phyloP scores from a whole-genome alignment of 768 basidiomycete species.

The Collybia nuda region DNA sequence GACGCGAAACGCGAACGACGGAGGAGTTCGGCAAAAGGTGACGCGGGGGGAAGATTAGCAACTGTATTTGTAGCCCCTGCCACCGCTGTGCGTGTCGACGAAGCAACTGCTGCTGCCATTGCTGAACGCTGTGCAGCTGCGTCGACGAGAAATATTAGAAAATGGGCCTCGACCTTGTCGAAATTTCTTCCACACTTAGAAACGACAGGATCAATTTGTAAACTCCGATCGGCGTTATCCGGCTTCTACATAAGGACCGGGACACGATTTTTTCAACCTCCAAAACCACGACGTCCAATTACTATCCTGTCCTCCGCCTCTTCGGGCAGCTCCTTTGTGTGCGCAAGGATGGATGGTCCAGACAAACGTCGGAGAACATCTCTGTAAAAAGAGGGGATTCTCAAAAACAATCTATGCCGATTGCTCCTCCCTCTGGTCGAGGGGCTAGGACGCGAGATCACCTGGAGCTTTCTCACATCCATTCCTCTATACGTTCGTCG shows the following conservation, averaged over 20 bases:
- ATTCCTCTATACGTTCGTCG: constrained; percentile 12
- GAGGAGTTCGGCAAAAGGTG: constrained; percentile 75
- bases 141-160: constrained; percentile 3
- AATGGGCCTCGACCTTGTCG: background rate
- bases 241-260: constrained; percentile 28
- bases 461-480: constrained; percentile 78
- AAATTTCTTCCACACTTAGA: background rate
- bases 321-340: constrained; percentile 30
- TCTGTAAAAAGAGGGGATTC: constrained; percentile 37
- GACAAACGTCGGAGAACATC: constrained; percentile 83
- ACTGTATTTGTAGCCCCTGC: constrained; percentile 5
- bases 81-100: constrained; percentile 6
- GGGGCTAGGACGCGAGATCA: constrained; percentile 90
- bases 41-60: constrained; percentile 39
- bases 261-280: constrained; percentile 11
- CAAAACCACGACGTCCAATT: constrained; percentile 73
- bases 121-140: constrained; percentile 7
- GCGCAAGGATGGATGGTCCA: constrained; percentile 74
- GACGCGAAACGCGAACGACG: constrained; percentile 81
- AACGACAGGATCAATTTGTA: constrained; percentile 5
- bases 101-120: constrained; percentile 23
- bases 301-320: constrained; percentile 62
- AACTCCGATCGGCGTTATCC: constrained; percentile 22
- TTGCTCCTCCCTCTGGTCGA: constrained; percentile 87
- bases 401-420: constrained; percentile 96